Base-by-base conservation (phyloP, 2,329 filamentous ascomycete genomes). In the Penicillium crustosum region DNA sequence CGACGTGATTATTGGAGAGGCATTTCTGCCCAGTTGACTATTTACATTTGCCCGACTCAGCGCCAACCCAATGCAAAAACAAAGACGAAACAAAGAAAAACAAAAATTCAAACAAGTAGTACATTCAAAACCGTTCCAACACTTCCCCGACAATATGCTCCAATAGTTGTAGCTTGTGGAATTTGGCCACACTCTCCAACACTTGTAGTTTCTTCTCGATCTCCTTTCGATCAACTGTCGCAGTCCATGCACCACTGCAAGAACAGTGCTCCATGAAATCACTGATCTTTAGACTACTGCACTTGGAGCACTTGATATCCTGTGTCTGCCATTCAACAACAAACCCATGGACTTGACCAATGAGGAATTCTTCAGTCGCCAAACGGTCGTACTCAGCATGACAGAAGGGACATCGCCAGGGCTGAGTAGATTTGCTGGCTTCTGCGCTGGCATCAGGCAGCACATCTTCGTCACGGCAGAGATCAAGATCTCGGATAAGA, bases 201-300 rank as follows among this genome's bases (percentile, higher is more conserved):
- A 96, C 89, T 42, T 74, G 81, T 68, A 97, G 67, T 70, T 79
- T 83, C 71, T 80, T 84, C 68, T 84, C 75, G 27, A 93, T 78
- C 29, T 89, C 89, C 31, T 83, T 85, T 62, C 83, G 81, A 65
- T 87, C 83, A 59, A 93, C 81, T 21, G 86, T 90, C 63, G 86
- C 86, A 19, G 82, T 83, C 94, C 94, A 99, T 58, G 84, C 83
- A 4, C 94, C 94, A 60, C 90, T 91, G 79, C 94, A 99, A 12
- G 88, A 89, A 76, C 95, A 99, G 75, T 97, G 93, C 74, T 97
- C 93, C 87, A 94, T 92, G 68, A 97, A 95, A 69, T 97, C 93
- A 72, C 96, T 97, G 41, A 90, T 82, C 70, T 91, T 81, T 39
- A 96, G 75, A 4, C 77, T 68, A 42, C 74, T 75, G 67, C 85